These are phyloP conservation scores for Cucurbita pepo DNA, from an alignment of 306 rosid species.

Conservation along the genomic window DNA sequence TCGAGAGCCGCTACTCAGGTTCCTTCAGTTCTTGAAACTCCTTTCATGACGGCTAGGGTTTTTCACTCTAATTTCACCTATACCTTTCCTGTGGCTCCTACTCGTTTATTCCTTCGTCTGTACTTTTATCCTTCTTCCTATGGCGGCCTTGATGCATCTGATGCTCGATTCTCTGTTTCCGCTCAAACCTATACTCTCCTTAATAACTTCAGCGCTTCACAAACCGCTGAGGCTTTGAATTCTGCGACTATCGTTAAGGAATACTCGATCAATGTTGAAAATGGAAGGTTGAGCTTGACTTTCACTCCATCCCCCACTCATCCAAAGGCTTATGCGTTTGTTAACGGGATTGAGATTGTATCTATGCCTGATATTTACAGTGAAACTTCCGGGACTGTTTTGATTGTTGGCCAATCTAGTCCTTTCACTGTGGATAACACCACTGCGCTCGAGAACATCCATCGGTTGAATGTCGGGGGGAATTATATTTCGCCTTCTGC, in stretches of 20 bases:
- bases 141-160: slow-evolving; percentile 27
- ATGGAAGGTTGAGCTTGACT: slow-evolving; percentile 39
- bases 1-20: slow-evolving; percentile 45
- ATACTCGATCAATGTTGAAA: slow-evolving; percentile 43
- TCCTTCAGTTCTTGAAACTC: slow-evolving; percentile 51
- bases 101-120: slow-evolving; percentile 61
- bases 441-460: slow-evolving; percentile 59
- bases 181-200: slow-evolving; percentile 44
- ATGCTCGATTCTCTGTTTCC: slow-evolving; percentile 40
- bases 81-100: slow-evolving; percentile 52
- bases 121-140: slow-evolving; percentile 70
- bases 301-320: slow-evolving; percentile 44
- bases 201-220: slow-evolving; percentile 56
- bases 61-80: slow-evolving; percentile 44
- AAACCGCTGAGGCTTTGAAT: slow-evolving; percentile 50
- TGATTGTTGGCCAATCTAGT: slow-evolving; percentile 29
- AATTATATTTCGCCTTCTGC: slow-evolving; percentile 55
- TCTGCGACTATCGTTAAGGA: slow-evolving; percentile 45
- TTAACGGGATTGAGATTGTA: slow-evolving; percentile 88
- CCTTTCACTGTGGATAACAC: slow-evolving; percentile 29
- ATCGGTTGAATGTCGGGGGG: slow-evolving; percentile 78
- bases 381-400: slow-evolving; percentile 13
- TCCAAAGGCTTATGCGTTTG: slow-evolving; percentile 57
- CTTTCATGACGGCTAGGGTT: slow-evolving; percentile 60
- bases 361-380: slow-evolving; percentile 74